Conservation (phyloP, 192 early-diverging fungal genomes). For the Dimargaris cristalligena region DNA sequence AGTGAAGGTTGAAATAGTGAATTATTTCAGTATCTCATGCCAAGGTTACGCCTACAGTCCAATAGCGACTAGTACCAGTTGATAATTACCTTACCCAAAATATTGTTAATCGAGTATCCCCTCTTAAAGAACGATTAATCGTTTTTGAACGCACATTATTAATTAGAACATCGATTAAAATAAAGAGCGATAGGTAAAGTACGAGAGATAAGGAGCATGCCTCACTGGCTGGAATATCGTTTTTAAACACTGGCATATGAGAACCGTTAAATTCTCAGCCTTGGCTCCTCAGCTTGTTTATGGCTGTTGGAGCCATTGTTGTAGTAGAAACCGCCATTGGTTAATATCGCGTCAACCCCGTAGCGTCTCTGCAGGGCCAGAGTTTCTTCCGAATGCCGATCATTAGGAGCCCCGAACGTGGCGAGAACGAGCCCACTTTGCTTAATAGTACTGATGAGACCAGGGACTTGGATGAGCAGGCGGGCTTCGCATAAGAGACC, state of each 20-base stretch:
- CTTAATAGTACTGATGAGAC: conserved; percentile 81
- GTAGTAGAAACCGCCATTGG: conserved; percentile 41
- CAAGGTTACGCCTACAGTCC: no score
- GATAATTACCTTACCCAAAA: no score
- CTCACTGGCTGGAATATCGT: no score
- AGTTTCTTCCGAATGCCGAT: conserved; percentile 31
- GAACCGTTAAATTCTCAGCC: not conserved
- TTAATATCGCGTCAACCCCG: conserved; percentile 86
- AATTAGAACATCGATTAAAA: not conserved
- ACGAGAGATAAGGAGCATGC: no score
- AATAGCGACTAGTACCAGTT: no score
- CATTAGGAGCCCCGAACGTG: conserved; percentile 75
- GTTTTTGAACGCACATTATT: no score
- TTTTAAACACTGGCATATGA: not conserved
- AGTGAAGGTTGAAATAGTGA: no score
- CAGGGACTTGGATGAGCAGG: conserved; percentile 80
- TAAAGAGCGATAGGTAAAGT: not conserved
- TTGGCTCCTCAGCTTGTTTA: not conserved
- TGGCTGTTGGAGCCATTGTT: conserved; percentile 15
- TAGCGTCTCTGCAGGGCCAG: conserved; percentile 56
- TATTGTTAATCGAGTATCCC: no score
- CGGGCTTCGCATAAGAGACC: conserved; percentile 84
- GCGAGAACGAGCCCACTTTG: conserved; percentile 79
- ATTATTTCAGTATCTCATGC: no score
- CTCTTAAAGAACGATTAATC: no score